A percentile compares a stretch with the other conserved stretches of the same genome.
Conservation (phyloP, 108 stramenopile species). For the Mediolabrus comicus region DNA sequence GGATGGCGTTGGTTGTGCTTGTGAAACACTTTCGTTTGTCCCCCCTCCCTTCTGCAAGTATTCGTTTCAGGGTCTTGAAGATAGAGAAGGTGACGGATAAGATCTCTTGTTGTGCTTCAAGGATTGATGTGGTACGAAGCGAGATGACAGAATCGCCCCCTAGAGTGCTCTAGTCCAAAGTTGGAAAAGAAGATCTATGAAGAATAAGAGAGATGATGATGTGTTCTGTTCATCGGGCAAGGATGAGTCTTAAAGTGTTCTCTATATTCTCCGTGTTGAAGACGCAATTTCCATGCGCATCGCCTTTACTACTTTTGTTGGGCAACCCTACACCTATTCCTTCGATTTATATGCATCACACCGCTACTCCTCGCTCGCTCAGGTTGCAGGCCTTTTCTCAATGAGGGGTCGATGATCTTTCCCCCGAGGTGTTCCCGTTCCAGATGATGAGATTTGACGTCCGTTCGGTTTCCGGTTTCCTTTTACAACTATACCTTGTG, state of each 20-base stretch:
- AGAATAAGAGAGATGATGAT: too few relatives aligned
- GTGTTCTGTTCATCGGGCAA: background rate
- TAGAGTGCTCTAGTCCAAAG: too few relatives aligned
- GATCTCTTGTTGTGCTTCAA: background rate
- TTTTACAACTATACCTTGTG: background rate
- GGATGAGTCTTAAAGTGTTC: background rate
- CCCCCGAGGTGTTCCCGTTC: background rate
- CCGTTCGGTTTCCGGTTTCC: background rate
- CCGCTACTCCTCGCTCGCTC: background rate
- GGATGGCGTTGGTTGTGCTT: background rate
- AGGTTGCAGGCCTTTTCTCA: background rate
- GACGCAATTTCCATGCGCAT: conserved; percentile 1
- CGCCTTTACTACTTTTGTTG: background rate
- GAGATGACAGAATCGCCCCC: too few relatives aligned
- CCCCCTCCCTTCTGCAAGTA: background rate
- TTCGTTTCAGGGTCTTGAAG: background rate
- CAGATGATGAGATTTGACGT: background rate
- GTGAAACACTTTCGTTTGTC: background rate
- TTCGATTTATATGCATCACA: background rate
- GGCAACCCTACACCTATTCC: background rate
- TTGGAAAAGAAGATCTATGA: too few relatives aligned
- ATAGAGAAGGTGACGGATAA: background rate
- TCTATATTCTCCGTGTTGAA: background rate
- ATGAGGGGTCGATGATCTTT: background rate
- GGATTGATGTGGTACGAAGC: background rate